Conservation (phyloP, 805 yeast genomes). For the Kazachstania kunashirensis region DNA sequence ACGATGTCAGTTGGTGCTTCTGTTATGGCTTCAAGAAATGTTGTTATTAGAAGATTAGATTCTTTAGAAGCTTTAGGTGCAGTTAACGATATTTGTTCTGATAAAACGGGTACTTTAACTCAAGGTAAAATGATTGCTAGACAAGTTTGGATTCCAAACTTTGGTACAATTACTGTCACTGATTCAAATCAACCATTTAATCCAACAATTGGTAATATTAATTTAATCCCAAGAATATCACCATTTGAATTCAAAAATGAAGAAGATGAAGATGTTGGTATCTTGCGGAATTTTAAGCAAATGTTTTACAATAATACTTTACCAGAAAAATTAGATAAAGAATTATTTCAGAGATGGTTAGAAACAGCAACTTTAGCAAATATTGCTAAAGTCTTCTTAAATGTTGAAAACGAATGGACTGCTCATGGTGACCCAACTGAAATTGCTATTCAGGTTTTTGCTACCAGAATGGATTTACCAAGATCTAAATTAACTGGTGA, state of each 20-base stretch:
- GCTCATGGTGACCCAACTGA: constrained; percentile 89
- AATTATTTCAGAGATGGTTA: constrained; percentile 42
- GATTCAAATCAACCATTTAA: constrained; percentile 71
- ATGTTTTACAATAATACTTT: constrained; percentile 10
- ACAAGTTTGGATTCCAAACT: constrained; percentile 74
- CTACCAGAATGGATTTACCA: constrained; percentile 45
- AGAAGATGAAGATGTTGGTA: constrained; percentile 26
- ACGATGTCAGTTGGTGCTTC: constrained; percentile 93
- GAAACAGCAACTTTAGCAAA: constrained; percentile 68
- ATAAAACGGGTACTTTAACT: constrained; percentile 85
- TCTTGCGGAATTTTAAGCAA: constrained; percentile 18
- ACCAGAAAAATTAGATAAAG: constrained; percentile 14
- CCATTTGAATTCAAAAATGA: constrained; percentile 25
- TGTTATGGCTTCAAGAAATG: constrained; percentile 89
- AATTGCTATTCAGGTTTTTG: constrained; percentile 75
- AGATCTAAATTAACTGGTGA: constrained; percentile 38
- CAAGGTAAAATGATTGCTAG: constrained; percentile 86
- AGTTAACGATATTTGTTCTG: constrained; percentile 86
- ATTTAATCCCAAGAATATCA: constrained; percentile 66
- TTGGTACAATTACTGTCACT: constrained; percentile 53
- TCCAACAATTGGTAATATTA: constrained; percentile 88
- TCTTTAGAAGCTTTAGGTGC: constrained; percentile 92
- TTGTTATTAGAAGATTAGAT: constrained; percentile 87
- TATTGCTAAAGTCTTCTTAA: constrained; percentile 55
- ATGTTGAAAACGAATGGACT: constrained; percentile 46